Conservation (phyloP, 768 basidiomycete genomes). For the Pholiota molesta region DNA sequence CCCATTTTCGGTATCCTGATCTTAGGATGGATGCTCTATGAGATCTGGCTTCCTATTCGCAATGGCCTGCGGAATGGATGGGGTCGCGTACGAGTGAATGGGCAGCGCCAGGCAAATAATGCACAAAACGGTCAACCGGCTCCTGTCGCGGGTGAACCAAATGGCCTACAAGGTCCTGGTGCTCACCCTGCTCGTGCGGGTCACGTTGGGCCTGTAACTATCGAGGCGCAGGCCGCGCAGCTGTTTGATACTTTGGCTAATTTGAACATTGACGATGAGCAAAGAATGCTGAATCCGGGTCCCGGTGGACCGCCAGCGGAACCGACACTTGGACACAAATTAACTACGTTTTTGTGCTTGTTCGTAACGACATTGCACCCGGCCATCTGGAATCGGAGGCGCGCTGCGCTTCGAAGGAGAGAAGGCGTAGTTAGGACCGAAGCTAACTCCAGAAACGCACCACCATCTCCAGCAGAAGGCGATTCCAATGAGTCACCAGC, state of each 20-base stretch:
- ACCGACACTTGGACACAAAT: conserved; percentile 53
- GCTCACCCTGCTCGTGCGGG: conserved; percentile 18
- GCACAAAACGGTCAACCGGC: conserved; percentile 12
- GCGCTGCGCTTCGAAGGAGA: conserved; percentile 56
- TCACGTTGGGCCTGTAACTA: conserved; percentile 23
- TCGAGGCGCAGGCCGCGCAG: conserved; percentile 35
- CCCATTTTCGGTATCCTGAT: conserved; percentile 71
- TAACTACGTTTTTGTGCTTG: conserved; percentile 55
- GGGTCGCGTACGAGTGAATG: conserved; percentile 38
- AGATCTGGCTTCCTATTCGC: conserved; percentile 73
- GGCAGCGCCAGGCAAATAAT: conserved; percentile 19
- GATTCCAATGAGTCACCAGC: conserved; percentile 32
- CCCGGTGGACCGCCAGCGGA: conserved; percentile 35
- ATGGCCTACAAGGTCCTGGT: conserved; percentile 15
- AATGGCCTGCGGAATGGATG: conserved; percentile 40
- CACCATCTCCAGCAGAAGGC: conserved; percentile 23
- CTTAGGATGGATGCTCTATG: conserved; percentile 72
- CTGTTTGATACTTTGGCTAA: conserved; percentile 57
- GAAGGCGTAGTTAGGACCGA: conserved; percentile 74
- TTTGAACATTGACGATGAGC: conserved; percentile 59
- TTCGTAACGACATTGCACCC: conserved; percentile 69
- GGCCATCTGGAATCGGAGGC: conserved; percentile 72
- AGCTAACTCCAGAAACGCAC: conserved; percentile 46
- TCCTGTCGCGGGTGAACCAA: conserved; percentile 2
- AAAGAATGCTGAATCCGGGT: conserved; percentile 44